A percentile compares a stretch with the other conserved stretches of the same genome.
These are phyloP conservation scores for Citrus mangshanensis DNA, from an alignment of 345 rosid species.

Conservation along the genomic window DNA sequence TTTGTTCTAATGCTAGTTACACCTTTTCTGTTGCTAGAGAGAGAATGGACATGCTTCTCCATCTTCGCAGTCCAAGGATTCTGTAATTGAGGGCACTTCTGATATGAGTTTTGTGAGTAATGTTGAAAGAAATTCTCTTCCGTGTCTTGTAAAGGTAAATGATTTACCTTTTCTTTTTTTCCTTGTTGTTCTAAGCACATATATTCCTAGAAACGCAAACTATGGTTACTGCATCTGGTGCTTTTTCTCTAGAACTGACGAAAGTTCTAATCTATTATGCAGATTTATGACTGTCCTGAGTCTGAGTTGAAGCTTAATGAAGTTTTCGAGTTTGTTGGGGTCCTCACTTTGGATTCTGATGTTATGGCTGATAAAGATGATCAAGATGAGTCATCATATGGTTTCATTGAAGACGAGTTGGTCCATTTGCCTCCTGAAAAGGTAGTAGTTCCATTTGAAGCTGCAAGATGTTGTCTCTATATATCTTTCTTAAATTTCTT, in stretches of 20 bases:
- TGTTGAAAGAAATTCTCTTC: slow-evolving; percentile 32
- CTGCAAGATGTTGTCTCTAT: neutral
- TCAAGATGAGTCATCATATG: slow-evolving; percentile 42
- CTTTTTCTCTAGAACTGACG: neutral
- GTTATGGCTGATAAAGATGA: slow-evolving; percentile 32
- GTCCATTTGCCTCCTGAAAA: slow-evolving; percentile 56
- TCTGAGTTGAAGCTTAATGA: slow-evolving; percentile 84
- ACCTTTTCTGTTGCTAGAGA: slow-evolving; percentile 39
- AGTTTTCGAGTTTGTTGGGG: slow-evolving; percentile 82
- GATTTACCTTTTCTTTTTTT: neutral
- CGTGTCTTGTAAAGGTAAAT: slow-evolving; percentile 78
- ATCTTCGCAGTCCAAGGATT: slow-evolving; percentile 31
- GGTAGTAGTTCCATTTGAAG: slow-evolving; percentile 30
- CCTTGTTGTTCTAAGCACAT: neutral
- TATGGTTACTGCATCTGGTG: neutral
- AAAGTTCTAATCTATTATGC: slow-evolving; percentile 13
- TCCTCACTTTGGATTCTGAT: slow-evolving; percentile 60
- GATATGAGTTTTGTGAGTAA: slow-evolving; percentile 19
- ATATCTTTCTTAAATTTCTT: neutral
- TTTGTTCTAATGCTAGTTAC: neutral
- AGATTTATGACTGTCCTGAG: slow-evolving; percentile 83
- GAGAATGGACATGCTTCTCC: slow-evolving; percentile 51
- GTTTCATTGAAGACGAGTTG: slow-evolving; percentile 44
- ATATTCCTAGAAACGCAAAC: neutral
- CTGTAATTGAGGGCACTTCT: slow-evolving; percentile 23